Conservation (phyloP, 352 stramenopile genomes). For the Phytopythium kandeliae region DNA sequence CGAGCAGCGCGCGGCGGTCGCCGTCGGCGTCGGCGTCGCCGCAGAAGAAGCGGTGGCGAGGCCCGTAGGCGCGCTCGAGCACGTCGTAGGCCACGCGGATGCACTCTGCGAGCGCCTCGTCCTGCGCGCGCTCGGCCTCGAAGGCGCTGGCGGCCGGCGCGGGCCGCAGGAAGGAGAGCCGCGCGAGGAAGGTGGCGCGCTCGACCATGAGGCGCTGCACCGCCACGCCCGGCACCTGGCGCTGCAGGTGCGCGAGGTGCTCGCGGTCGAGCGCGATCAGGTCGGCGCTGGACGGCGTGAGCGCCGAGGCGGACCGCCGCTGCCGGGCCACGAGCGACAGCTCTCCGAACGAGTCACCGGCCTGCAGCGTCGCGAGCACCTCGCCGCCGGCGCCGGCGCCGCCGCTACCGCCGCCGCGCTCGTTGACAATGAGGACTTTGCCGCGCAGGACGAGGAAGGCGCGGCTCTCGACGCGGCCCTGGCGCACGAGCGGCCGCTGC, state of each 20-base stretch:
- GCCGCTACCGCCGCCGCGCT: constrained; percentile 20
- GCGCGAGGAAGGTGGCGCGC: constrained; percentile 56
- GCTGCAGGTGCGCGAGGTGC: constrained; percentile 33
- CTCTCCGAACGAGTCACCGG: constrained; percentile 69
- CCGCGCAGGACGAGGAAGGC: constrained; percentile 74
- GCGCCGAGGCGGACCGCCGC: constrained; percentile 59
- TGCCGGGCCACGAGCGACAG: constrained; percentile 63
- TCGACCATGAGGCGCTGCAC: constrained; percentile 71
- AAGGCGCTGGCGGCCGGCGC: not conserved
- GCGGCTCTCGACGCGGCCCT: constrained; percentile 69
- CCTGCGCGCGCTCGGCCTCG: not conserved
- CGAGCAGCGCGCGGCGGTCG: constrained; percentile 49
- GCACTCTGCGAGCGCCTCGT: constrained; percentile 54
- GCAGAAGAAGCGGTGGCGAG: constrained; percentile 54
- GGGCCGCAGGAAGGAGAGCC: constrained; percentile 49
- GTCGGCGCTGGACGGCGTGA: constrained; percentile 58
- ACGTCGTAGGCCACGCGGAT: constrained; percentile 73
- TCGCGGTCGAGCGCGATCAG: constrained; percentile 68
- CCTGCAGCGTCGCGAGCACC: constrained; percentile 57
- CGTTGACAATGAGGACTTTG: constrained; percentile 76
- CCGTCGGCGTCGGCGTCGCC: constrained; percentile 36
- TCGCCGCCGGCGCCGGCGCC: constrained; percentile 30
- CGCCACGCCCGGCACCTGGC: constrained; percentile 41
- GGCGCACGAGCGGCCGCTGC: constrained; percentile 53
- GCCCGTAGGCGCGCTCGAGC: constrained; percentile 44